phyloP scores from a whole-genome alignment of 1,284 basidiomycete species.

The Naganishia liquefaciens region DNA sequence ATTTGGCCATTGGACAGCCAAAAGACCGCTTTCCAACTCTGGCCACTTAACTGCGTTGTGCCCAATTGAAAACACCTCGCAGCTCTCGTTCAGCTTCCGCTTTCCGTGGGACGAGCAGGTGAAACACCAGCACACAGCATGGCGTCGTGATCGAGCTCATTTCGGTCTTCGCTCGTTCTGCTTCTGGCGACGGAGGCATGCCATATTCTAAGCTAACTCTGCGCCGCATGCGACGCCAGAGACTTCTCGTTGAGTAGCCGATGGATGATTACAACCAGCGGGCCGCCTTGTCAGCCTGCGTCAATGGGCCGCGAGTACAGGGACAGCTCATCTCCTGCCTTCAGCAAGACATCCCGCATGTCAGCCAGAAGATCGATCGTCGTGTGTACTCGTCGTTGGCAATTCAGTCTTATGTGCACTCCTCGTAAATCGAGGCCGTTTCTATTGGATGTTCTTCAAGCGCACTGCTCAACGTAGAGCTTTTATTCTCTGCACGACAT shows the following conservation, averaged over 20 bases:
- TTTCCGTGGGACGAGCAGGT: neutral
- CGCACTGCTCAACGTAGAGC: neutral
- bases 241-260: neutral
- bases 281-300: too few species aligned
- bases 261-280: neutral
- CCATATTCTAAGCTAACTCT: neutral
- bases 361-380: neutral
- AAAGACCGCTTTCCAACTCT: conserved; percentile 9
- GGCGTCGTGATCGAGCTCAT: conserved; percentile 10
- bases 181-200: neutral
- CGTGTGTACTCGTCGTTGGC: neutral
- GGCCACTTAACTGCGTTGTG: neutral
- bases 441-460: conserved; percentile 5
- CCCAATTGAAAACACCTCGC: conserved; percentile 3
- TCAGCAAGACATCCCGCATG: neutral
- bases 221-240: neutral
- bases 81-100: neutral
- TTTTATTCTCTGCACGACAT: neutral
- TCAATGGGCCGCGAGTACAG: too few species aligned
- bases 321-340: too few species aligned
- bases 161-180: neutral
- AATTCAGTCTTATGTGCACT: neutral
- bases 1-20: conserved; percentile 24
- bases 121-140: conserved; percentile 17
- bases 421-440: neutral